Percentiles rank a stretch among this genome's conserved stretches.
Conservation (phyloP, 2,329 filamentous ascomycete species). For the Trichoderma brevicompactum region DNA sequence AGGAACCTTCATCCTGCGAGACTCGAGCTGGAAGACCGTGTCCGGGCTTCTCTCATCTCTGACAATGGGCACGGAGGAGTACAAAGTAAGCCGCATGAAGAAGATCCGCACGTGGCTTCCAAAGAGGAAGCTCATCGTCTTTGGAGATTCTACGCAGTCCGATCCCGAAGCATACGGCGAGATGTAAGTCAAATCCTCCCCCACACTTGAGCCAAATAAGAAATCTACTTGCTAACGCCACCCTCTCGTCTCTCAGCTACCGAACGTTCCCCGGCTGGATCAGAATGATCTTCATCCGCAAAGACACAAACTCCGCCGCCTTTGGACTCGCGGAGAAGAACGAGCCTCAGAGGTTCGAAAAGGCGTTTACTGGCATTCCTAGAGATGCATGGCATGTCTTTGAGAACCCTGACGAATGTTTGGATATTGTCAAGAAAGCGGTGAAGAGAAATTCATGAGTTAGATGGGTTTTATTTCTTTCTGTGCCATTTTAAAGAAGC, state of each 20-base stretch:
- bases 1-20: constrained; percentile 82
- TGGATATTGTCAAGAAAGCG: constrained; percentile 39
- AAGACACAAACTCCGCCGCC: constrained; percentile 74
- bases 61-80: constrained; percentile 79
- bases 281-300: constrained; percentile 81
- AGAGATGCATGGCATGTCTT: constrained; percentile 79
- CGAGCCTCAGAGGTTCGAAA: constrained; percentile 74
- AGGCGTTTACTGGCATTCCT: constrained; percentile 79
- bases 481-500: not conserved
- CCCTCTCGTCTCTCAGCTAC: no score
- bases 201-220: no score
- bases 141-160: constrained; percentile 89
- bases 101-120: constrained; percentile 83
- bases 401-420: constrained; percentile 71
- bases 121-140: constrained; percentile 74
- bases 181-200: constrained; percentile 57
- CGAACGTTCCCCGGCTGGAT: constrained; percentile 75
- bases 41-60: constrained; percentile 78
- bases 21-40: constrained; percentile 84
- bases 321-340: constrained; percentile 75
- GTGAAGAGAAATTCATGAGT: constrained; percentile 30
- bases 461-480: not conserved
- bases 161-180: constrained; percentile 91
- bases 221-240: no score
- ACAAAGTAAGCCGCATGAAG: constrained; percentile 80